phyloP scores from a whole-genome alignment of 225 moss, liverwort and hornwort species.

The Polytrichum commune region DNA sequence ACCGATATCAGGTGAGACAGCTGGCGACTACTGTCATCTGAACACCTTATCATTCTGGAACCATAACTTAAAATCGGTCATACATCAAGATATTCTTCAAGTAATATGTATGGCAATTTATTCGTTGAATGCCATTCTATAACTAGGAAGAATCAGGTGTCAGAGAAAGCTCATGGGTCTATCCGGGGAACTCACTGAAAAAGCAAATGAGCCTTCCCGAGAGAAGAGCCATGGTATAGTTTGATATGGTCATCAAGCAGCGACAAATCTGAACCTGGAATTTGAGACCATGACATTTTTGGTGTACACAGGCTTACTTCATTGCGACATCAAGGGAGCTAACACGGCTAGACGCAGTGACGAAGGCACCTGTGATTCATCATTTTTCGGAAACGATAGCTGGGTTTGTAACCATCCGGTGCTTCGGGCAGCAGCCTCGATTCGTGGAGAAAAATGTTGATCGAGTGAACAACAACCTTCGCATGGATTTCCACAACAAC shows the following conservation, averaged over 20 bases:
- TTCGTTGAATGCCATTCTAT: too few relatives aligned
- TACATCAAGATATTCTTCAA: background rate
- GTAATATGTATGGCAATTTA: background rate
- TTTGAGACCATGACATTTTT: too few relatives aligned
- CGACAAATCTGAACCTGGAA: too few relatives aligned
- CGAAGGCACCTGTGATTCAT: constrained; percentile 61
- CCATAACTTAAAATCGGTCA: too few relatives aligned
- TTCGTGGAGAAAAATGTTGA: constrained; percentile 44
- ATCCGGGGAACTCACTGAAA: too few relatives aligned
- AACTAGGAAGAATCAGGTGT: background rate
- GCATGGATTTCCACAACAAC: constrained; percentile 57
- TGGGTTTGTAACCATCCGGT: constrained; percentile 51
- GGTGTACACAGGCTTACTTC: constrained; percentile 29
- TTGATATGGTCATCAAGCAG: too few relatives aligned
- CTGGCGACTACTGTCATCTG: too few relatives aligned
- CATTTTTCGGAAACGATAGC: constrained; percentile 59
- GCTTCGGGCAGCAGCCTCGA: constrained; percentile 38
- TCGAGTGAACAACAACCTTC: constrained; percentile 45
- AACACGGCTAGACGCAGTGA: constrained; percentile 55
- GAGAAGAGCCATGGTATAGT: too few relatives aligned
- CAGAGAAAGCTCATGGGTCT: background rate
- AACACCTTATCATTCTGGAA: too few relatives aligned
- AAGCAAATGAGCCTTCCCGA: too few relatives aligned
- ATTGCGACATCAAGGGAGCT: constrained; percentile 56
- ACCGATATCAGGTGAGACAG: constrained; percentile 39